These are phyloP conservation scores for Fonsecaea monophora DNA, from an alignment of 2,329 filamentous ascomycete species.

Conservation along the genomic window DNA sequence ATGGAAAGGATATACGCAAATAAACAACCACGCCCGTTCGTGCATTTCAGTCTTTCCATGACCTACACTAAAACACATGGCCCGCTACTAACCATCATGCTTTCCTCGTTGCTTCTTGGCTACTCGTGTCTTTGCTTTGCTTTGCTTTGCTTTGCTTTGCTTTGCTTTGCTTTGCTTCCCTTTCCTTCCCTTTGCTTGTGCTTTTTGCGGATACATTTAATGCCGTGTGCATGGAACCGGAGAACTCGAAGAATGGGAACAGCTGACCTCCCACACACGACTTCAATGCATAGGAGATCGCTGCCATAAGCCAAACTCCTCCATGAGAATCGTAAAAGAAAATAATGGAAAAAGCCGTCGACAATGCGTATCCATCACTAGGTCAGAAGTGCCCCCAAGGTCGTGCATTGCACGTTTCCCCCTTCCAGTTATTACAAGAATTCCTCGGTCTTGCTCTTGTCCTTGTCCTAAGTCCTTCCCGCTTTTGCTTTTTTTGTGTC, in stretches of 20 bases:
- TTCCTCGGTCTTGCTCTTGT: constrained; percentile 23
- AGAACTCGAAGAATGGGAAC: constrained; percentile 13
- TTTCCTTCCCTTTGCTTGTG: not conserved
- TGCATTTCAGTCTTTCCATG: not conserved
- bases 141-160: too few species aligned
- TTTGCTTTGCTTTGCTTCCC: not conserved
- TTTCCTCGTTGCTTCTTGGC: constrained; percentile 10
- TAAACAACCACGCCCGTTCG: not conserved
- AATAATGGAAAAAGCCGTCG: constrained; percentile 8
- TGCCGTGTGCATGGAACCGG: constrained; percentile 19
- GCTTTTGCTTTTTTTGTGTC: constrained; percentile 27
- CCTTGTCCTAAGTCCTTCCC: constrained; percentile 2
- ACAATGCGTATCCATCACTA: constrained; percentile 21
- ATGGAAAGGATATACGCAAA: constrained; percentile 1
- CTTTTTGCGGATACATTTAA: not conserved
- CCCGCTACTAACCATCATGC: constrained; percentile 1
- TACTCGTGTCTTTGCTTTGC: constrained; percentile 8
- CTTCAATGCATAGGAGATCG: constrained; percentile 14
- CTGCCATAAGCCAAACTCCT: constrained; percentile 20
- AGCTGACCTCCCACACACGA: constrained; percentile 11
- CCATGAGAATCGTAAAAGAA: constrained; percentile 35
- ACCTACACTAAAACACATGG: not conserved
- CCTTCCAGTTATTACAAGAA: constrained; percentile 30
- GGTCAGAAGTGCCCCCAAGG: not conserved
- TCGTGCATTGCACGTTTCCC: constrained; percentile 12